Conservation (phyloP, 371 early-diverging fungal species). For the Chytridium lagenaria region DNA sequence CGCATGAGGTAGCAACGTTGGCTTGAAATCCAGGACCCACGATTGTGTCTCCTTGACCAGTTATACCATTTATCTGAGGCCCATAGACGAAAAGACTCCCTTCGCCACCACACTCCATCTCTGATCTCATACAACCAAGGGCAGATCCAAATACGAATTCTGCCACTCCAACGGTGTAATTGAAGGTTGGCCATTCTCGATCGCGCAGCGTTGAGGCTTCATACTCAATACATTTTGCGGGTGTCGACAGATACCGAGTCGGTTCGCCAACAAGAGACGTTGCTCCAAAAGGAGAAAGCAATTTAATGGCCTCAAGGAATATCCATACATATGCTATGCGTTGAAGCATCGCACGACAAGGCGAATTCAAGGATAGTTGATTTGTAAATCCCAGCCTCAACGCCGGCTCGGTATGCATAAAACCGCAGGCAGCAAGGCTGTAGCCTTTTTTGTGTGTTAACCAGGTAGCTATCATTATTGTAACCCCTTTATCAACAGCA, state of each 20-base stretch:
- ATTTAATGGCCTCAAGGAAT: constrained; percentile 24
- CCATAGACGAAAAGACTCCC: constrained; percentile 19
- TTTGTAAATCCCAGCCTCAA: constrained; percentile 24
- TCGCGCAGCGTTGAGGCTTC: not conserved
- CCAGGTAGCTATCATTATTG: not conserved
- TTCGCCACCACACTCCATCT: constrained; percentile 14
- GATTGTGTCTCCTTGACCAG: constrained; percentile 41
- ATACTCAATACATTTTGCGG: not conserved
- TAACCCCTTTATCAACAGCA: constrained; percentile 21
- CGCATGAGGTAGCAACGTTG: constrained; percentile 32
- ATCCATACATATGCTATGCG: constrained; percentile 29
- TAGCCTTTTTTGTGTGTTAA: constrained; percentile 16
- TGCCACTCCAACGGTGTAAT: constrained; percentile 29
- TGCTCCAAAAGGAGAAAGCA: constrained; percentile 31
- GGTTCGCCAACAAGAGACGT: constrained; percentile 8
- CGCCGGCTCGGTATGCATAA: constrained; percentile 31
- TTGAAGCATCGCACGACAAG: constrained; percentile 29
- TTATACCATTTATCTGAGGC: constrained; percentile 33
- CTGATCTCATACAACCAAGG: constrained; percentile 41
- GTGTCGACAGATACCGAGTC: not conserved
- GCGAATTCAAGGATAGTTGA: constrained; percentile 35
- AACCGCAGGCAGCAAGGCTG: constrained; percentile 25
- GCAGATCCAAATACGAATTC: constrained; percentile 43
- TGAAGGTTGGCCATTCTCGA: constrained; percentile 34
- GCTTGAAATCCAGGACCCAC: constrained; percentile 38